Percentiles rank a stretch among this genome's conserved stretches.
These are phyloP conservation scores for Exophiala lecanii-corni DNA, from an alignment of 2,329 filamentous ascomycete genomes.

Conservation along the genomic window DNA sequence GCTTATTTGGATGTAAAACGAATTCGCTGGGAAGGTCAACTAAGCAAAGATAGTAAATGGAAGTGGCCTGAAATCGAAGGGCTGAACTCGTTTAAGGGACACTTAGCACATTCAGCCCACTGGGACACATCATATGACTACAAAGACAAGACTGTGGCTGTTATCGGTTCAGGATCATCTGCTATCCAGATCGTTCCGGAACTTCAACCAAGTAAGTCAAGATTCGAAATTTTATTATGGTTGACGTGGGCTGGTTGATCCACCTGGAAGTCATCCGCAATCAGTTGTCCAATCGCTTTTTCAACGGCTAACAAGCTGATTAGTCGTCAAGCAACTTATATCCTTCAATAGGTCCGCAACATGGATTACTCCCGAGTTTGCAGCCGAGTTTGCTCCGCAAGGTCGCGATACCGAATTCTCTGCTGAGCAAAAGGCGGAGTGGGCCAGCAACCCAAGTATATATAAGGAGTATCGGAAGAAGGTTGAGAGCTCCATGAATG, in stretches of 20 bases:
- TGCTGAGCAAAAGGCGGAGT: constrained; percentile 26
- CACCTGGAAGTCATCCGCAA: too few species aligned
- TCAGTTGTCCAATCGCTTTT: too few species aligned
- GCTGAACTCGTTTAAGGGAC: constrained; percentile 26
- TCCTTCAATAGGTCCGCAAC: constrained; percentile 29
- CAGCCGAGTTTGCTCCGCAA: constrained; percentile 7
- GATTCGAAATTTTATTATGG: too few species aligned
- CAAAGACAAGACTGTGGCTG: constrained; percentile 49
- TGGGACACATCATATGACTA: constrained; percentile 47
- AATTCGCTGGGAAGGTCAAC: too few species aligned
- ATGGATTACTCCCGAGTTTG: constrained; percentile 24
- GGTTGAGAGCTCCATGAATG: constrained; percentile 42
- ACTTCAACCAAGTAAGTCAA: constrained; percentile 11
- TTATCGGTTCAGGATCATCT: constrained; percentile 35
- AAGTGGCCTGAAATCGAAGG: constrained; percentile 31
- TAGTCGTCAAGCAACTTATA: constrained; percentile 21
- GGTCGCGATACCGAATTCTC: constrained; percentile 7
- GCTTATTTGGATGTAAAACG: too few species aligned
- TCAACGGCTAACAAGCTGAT: too few species aligned
- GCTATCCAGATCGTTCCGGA: constrained; percentile 10
- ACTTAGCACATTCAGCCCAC: constrained; percentile 27
- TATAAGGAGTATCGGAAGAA: constrained; percentile 40
- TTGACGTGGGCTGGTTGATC: too few species aligned
- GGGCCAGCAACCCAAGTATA: constrained; percentile 38
- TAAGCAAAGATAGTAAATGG: constrained; percentile 39